Conservation (phyloP, 2,329 filamentous ascomycete species). For the Daldinia sp. region DNA sequence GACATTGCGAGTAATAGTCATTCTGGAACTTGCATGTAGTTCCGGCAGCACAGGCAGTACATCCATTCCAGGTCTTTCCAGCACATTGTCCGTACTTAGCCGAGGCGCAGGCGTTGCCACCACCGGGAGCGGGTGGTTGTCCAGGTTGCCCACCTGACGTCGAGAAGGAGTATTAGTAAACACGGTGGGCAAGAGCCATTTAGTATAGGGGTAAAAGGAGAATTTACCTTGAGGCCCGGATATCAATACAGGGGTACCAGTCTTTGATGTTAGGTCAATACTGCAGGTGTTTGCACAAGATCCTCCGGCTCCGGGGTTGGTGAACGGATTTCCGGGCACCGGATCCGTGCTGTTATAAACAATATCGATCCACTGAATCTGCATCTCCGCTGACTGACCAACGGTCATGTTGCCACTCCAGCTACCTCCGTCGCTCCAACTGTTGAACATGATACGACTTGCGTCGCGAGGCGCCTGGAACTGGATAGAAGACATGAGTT, state of each 20-base stretch:
- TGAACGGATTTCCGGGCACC: constrained; percentile 26
- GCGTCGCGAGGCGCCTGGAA: constrained; percentile 59
- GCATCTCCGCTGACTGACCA: constrained; percentile 54
- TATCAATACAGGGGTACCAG: constrained; percentile 50
- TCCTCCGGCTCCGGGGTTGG: constrained; percentile 25
- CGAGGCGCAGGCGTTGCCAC: constrained; percentile 35
- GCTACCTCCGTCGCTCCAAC: constrained; percentile 61
- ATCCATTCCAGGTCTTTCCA: constrained; percentile 44
- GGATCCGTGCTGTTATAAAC: constrained; percentile 54
- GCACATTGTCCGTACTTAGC: constrained; percentile 45
- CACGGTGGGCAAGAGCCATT: background rate
- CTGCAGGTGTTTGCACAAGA: constrained; percentile 50
- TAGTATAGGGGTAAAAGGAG: background rate
- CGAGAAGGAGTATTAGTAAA: background rate
- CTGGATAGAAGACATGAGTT: constrained; percentile 54
- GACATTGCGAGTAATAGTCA: constrained; percentile 45
- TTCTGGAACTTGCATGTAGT: constrained; percentile 44
- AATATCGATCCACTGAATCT: constrained; percentile 62
- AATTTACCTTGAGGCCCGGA: constrained; percentile 29
- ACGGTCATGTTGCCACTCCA: constrained; percentile 57
- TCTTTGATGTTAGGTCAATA: constrained; percentile 49
- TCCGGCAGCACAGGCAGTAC: constrained; percentile 37
- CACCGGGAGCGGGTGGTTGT: constrained; percentile 12
- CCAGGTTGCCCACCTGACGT: constrained; percentile 8
- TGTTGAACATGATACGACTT: constrained; percentile 58